Evolutionary conservation across 2,329 filamentous ascomycete genomes (phyloP), one percentile per base, ranked within the genome.

Genomic region (Colletotrichum sp.): DNA sequence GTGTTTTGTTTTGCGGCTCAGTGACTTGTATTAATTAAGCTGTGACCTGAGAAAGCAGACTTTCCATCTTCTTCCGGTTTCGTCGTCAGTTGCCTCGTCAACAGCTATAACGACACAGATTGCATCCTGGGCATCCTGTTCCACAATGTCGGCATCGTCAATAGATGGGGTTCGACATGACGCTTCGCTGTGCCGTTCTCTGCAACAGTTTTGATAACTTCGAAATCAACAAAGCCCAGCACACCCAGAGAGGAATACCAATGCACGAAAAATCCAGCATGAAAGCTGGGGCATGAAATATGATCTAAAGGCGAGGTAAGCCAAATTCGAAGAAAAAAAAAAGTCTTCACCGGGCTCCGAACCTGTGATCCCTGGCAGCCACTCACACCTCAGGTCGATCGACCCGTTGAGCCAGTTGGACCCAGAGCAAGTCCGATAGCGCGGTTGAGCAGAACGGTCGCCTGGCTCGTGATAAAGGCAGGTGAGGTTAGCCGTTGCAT

Each of bases 61-160:
- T 48, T 48, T 43, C 36, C 0, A 39, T 39, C 36, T 39, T 8
- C 9, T 18, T 9, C 36, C 36, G 0, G 0, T 39, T 39, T 39
- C 36, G 15, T 39, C 36, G 36, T 18, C 8, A 39, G 36, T 39
- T 39, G 36, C 36, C 36, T 39, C 36, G 18, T 0, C 18, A 0
- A 39, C 36, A 39, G 15, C 36, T 39, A 18, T 18, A 0, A 18
- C 0, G 0, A 0, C 36, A 39, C 36, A 39, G 36, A 9, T 39
- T 0, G 36, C 8, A 43, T 43, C 8, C 18, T 43, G 36, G 16
- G 1, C 0, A 18, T 43, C 36, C 16, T 8, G 9, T 18, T 1
- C 36, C 0, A 0, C 36, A 39, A 39, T 0, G 16, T 0, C 0
- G 18, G 0, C 8, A 5, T 39, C 16, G 18, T 43, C 8, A 43